Evolutionary conservation across 1,284 basidiomycete species (phyloP), one percentile per base, ranked within the genome.

Genomic region (Cutaneotrichosporon sp.): DNA sequence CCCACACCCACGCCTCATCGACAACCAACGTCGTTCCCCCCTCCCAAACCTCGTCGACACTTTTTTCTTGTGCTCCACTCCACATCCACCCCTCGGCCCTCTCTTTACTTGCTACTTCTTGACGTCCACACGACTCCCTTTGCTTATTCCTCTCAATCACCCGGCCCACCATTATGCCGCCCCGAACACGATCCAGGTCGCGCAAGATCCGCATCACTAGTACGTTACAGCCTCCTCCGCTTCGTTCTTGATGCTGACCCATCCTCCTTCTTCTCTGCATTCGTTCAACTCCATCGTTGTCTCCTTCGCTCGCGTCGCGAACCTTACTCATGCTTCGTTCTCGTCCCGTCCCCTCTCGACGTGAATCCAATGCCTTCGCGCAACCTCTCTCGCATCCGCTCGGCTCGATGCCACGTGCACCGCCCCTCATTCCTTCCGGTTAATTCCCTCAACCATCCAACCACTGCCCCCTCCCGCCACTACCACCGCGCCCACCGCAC

Each of bases 171-270:
- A 25, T 11, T n/a, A 38, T 26, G 14, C 19, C 17, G 2, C 20
- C n/a, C 16, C 27, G 16, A 26, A 41, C 38, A 16, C 24, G n/a
- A 22, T 16, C 43, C 25, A 64, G 64, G 43, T 46, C 60, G 54
- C 57, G 60, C 34, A 62, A 61, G 53, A 62, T 67, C 34, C 60
- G 61, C 47, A 65, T 67, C 20, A 67, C 64, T 33, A 63, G 62
- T 65, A 50, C 37, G 63, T 64, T 4, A 14, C 22, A 10, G 19
- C 25, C 20, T 22, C 5, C 17, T 35, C 24, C 22, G 46, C 12
- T 42, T 17, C 24, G n/a, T 25, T 26, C 12, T 29, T 14, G 19
- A 10, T 35, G 51, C 51, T 52, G 51, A 47, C 50, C 16, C n/a
- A 12, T 32, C 43, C 24, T 19, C 35, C 19, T 2, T 38, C 1